Evolutionary conservation across 345 rosid species (phyloP).

Genomic region (Camelina laxa): DNA sequence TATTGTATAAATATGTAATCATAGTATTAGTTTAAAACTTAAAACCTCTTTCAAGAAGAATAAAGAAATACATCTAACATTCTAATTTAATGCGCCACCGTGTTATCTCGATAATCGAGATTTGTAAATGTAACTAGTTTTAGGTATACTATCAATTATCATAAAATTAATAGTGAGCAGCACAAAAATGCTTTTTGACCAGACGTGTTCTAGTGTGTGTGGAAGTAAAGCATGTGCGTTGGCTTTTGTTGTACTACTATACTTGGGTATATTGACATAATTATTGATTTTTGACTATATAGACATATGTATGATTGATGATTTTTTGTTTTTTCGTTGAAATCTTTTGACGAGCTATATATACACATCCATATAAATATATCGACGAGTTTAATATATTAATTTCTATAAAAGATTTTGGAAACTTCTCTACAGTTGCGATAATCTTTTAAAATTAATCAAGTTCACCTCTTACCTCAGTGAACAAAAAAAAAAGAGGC

Average conservation of each 20-base stretch:
- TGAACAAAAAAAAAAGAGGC: too few species aligned
- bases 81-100: not conserved
- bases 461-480: not conserved
- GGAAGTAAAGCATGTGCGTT: not conserved
- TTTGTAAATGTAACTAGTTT: not conserved
- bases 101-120: not conserved
- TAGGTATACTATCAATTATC: not conserved
- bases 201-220: not conserved
- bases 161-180: not conserved
- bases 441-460: not conserved
- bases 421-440: not conserved
- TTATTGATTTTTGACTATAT: not conserved
- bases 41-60: too few species aligned
- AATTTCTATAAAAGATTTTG: not conserved
- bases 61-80: too few species aligned
- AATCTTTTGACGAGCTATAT: not conserved
- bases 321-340: not conserved
- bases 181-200: slow-evolving; percentile 1
- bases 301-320: not conserved
- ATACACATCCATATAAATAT: not conserved
- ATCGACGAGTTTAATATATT: not conserved
- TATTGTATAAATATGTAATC: not conserved
- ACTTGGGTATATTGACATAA: not conserved
- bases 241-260: not conserved
- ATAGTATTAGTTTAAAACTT: not conserved